These are phyloP conservation scores for Russula earlei DNA, from an alignment of 768 basidiomycete genomes.

Conservation along the genomic window DNA sequence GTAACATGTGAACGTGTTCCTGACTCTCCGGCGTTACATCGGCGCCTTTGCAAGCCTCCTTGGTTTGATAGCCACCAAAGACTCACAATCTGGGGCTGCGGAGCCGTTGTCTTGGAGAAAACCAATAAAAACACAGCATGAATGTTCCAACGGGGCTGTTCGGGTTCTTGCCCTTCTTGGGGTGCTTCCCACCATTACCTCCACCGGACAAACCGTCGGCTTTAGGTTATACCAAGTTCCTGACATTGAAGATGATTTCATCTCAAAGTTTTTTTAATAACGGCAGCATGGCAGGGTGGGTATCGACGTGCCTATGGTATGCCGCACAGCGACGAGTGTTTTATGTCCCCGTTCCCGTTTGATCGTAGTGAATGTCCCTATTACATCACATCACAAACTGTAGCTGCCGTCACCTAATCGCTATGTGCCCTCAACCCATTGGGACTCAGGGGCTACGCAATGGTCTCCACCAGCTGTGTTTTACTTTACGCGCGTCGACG, in stretches of 20 bases:
- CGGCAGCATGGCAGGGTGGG: not conserved
- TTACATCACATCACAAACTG: not conserved
- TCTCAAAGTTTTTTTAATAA: not conserved
- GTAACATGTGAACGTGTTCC: slow-evolving; percentile 6
- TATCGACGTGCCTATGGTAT: not conserved
- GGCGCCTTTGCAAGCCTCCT: not conserved
- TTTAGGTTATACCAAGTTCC: not conserved
- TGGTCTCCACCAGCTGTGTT: not conserved
- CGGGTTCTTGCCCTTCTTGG: no score
- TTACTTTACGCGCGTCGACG: not conserved
- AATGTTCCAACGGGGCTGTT: not conserved
- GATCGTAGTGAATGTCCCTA: not conserved
- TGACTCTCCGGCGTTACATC: not conserved
- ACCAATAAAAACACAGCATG: not conserved
- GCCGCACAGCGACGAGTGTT: not conserved
- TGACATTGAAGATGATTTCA: not conserved
- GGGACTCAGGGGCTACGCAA: not conserved
- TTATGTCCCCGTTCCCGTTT: not conserved
- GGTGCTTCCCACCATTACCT: not conserved
- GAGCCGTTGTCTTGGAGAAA: not conserved
- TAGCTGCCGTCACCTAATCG: not conserved
- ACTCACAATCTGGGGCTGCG: not conserved
- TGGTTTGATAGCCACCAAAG: not conserved
- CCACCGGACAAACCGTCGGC: not conserved
- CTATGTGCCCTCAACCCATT: not conserved